Evolutionary conservation across 768 basidiomycete genomes (phyloP).

Genomic region (Trametopsis cervina): DNA sequence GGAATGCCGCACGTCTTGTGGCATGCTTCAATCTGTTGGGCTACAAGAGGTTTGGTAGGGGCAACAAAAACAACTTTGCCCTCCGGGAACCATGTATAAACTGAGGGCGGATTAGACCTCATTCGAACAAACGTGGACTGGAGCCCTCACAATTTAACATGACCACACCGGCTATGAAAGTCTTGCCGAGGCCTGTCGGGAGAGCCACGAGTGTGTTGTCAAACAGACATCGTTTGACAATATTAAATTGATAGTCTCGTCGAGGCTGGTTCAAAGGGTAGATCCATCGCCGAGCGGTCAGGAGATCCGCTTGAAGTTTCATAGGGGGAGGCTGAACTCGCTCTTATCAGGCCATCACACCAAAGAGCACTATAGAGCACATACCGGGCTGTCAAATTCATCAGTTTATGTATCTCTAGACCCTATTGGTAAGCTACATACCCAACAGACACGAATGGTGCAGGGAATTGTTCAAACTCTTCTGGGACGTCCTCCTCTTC

Average conservation of each 20-base stretch:
- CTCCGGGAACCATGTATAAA: conserved; percentile 88
- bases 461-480: conserved; percentile 82
- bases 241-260: conserved; percentile 93
- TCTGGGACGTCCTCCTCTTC: conserved; percentile 47
- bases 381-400: neutral
- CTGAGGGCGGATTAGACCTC: conserved; percentile 65
- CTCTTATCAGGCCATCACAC: neutral
- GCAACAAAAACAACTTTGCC: conserved; percentile 94
- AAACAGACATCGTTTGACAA: conserved; percentile 76
- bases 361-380: neutral
- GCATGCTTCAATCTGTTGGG: conserved; percentile 92
- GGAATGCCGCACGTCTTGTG: conserved; percentile 93
- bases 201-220: conserved; percentile 92
- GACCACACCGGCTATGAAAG: conserved; percentile 93
- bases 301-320: conserved; percentile 71
- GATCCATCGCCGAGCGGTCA: conserved; percentile 81
- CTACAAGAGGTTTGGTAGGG: conserved; percentile 92
- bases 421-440: conserved; percentile 10
- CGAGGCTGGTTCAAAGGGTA: conserved; percentile 85
- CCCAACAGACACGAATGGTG: conserved; percentile 41
- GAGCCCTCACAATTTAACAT: conserved; percentile 83
- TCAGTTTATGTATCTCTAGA: neutral
- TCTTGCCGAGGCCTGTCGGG: conserved; percentile 96
- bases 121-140: conserved; percentile 87
- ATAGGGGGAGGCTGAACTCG: conserved; percentile 56